Base-by-base conservation (phyloP, 2,329 filamentous ascomycete species). In the Aspergillus transmontanensis region DNA sequence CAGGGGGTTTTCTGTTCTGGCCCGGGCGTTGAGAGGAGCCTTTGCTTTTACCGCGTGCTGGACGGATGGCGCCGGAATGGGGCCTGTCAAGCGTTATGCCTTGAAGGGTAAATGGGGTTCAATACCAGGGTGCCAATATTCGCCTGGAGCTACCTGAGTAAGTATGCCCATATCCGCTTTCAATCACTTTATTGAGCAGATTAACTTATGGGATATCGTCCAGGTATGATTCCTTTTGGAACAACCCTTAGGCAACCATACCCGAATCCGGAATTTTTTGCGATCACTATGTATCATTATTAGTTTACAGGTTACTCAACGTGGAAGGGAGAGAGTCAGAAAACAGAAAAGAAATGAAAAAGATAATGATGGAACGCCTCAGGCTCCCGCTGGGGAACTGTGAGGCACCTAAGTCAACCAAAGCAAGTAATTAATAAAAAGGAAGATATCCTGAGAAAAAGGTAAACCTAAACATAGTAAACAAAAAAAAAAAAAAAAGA, bases 1-100 rank as follows among this genome's bases (percentile, higher is more conserved):
- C 23, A n/a, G 10, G 51, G 16, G 28, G 51, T 12, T 36, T 41
- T 41, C 32, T 21, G 51, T 55, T 26, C 56, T 57, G 55, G 55
- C 43, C 55, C 28, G 19, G 51, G 51, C 51, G 51, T 55, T 32
- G 28, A 11, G 32, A 30, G 43, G 36, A n/a, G 19, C 36, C 30
- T 28, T 62, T 28, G 26, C 50, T 56, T 46, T 57, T 36, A 53
- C 58, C 60, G 60, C 55, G 53, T 41, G 57, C 63, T 57, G 59
- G 46, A 43, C 57, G 63, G 63, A 62, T 62, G 60, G 60, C 57
- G 55, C 63, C 63, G 63, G 60, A 61, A 54, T 54, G 51, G 51
- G 51, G 19, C 30, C 30, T 16, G 30, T 36, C 14, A 55, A 26
- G 51, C 32, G 51, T 41, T 55, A 55, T 55, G n/a, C 51, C 51